A percentile compares a stretch with the other conserved stretches of the same genome.
phyloP scores from a whole-genome alignment of 2,329 filamentous ascomycete genomes.

The Coleophoma cylindrospora region DNA sequence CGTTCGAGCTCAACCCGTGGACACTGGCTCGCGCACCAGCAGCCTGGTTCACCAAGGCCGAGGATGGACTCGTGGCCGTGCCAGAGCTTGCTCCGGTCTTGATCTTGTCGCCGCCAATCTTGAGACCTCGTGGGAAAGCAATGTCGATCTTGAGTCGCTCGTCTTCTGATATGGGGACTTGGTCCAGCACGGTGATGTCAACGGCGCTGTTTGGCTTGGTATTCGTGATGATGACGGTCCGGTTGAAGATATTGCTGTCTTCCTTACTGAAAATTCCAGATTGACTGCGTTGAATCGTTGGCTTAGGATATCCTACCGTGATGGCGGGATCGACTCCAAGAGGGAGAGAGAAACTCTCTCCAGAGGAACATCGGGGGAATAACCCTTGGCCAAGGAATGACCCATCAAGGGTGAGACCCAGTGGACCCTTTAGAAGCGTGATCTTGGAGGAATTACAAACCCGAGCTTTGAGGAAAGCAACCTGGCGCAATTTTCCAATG shows the following conservation, averaged over 20 bases:
- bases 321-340: constrained; percentile 58
- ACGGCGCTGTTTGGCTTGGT: constrained; percentile 36
- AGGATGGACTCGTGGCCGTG: neutral
- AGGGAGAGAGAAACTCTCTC: constrained; percentile 46
- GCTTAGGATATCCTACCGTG: constrained; percentile 48
- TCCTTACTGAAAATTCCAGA: constrained; percentile 50
- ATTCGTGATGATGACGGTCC: constrained; percentile 45
- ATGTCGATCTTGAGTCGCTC: constrained; percentile 50
- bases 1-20: constrained; percentile 20
- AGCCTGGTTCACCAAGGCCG: constrained; percentile 6
- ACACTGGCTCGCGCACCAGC: constrained; percentile 12
- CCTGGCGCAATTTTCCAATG: constrained; percentile 55
- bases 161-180: constrained; percentile 58
- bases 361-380: constrained; percentile 50
- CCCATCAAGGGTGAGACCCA: constrained; percentile 58
- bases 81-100: constrained; percentile 25
- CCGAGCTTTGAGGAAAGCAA: constrained; percentile 53
- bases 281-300: constrained; percentile 45
- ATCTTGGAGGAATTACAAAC: constrained; percentile 51
- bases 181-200: constrained; percentile 49
- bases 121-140: constrained; percentile 41
- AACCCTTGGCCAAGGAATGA: constrained; percentile 53
- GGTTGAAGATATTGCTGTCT: constrained; percentile 43
- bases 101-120: constrained; percentile 31
- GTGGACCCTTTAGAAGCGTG: constrained; percentile 48